phyloP scores from a whole-genome alignment of 768 basidiomycete genomes.

The Kwoniella botswanensis region DNA sequence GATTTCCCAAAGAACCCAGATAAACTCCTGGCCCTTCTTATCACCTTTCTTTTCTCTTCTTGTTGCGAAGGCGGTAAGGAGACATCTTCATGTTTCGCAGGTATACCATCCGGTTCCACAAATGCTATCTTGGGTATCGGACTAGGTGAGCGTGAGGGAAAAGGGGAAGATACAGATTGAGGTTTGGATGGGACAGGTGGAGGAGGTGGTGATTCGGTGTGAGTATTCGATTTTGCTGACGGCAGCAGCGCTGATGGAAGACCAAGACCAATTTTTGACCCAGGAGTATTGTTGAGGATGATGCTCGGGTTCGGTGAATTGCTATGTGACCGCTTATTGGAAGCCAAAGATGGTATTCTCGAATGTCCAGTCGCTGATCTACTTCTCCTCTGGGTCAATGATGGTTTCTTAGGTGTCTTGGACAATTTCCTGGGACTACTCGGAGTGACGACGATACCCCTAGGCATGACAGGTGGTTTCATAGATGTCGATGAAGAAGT shows the following conservation, averaged over 20 bases:
- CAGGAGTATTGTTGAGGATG: background rate
- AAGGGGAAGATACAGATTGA: constrained; percentile 50
- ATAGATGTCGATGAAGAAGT: background rate
- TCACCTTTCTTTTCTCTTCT: constrained; percentile 30
- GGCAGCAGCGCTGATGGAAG: constrained; percentile 31
- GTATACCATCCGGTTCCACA: constrained; percentile 32
- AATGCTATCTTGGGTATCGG: constrained; percentile 45
- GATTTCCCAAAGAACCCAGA: constrained; percentile 43
- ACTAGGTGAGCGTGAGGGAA: constrained; percentile 43
- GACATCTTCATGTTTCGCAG: background rate
- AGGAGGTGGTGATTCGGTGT: constrained; percentile 15
- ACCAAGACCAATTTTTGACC: constrained; percentile 42
- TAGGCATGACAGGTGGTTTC: constrained; percentile 24
- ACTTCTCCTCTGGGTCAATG: constrained; percentile 14
- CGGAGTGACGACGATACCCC: constrained; percentile 51
- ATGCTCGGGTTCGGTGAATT: background rate
- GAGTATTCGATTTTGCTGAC: background rate
- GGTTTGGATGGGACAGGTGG: constrained; percentile 37
- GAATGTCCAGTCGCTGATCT: constrained; percentile 17
- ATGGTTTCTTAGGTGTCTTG: constrained; percentile 17
- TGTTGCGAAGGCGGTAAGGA: background rate
- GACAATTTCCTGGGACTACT: constrained; percentile 44
- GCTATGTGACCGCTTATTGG: constrained; percentile 9
- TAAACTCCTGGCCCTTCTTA: constrained; percentile 43
- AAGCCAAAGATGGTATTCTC: background rate